Evolutionary conservation across 2,329 filamentous ascomycete species (phyloP), one percentile per base, ranked within the genome.

Genomic region (Pseudogymnoascus sp.): DNA sequence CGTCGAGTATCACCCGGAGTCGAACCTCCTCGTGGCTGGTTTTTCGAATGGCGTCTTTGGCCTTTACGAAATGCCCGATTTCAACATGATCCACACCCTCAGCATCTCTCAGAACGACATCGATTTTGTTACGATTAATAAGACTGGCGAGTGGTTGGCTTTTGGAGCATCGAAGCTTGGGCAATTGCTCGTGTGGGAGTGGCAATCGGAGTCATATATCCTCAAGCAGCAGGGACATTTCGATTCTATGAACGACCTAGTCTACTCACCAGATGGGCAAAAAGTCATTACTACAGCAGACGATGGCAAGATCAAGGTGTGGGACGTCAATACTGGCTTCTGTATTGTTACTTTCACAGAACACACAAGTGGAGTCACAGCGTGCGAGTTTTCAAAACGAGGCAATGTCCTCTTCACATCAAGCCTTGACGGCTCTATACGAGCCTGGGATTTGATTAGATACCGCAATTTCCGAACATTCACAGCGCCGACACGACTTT

Each of bases 151-250:
- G 77, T 99, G 95, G 95, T 79, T 99, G 21, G 96, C 96, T 0
- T 97, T 99, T 74, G 95, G 93, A 12, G 95, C 96, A 0, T 96
- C 95, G 1, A 96, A 96, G 71, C 82, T 96, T 4, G 96, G 96
- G 0, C 95, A 99, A 73, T 81, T 99, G n/a, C 79, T 99, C 3
- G 95, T 99, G 3, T 99, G 95, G 95, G 95, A 99, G 75, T 99
- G 96, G 93, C 93, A 97, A 74, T 99, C 95, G 0, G 96, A 99
- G 76, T 97, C 93, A 5, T 99, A 99, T 75, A 96, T 99, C 64
- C 80, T 99, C 59, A 99, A 99, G 77, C 95, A 99, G 73, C 95
- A 97, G 75, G 95, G 93, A 0, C 95, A 99, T 76, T 93, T 96
- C 68, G 95, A 99, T 74, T 89, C 91, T 1, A 93, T 97, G 85